Evolutionary conservation across 768 basidiomycete species (phyloP), one percentile per base, ranked within the genome.

Genomic region (Rhizopogon vinicolor): DNA sequence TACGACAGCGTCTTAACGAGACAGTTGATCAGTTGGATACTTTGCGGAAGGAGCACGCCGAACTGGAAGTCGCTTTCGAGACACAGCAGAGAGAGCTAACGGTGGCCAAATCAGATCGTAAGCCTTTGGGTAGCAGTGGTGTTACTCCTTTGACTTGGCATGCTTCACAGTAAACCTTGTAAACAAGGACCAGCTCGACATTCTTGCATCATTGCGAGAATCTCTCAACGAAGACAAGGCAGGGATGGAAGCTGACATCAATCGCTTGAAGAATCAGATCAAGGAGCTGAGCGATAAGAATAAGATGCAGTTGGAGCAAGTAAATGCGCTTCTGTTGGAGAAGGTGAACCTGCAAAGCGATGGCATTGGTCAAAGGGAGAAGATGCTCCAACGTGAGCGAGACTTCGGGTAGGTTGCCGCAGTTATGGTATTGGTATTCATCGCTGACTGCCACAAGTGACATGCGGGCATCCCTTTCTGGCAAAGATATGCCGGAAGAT

Each of bases 151-250:
- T 56, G 9, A 58, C 44, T 29, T 44, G 29, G 18, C 28, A 40
- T 61, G 12, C 13, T 44, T 39, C 35, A 12, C 63, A 96, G 94
- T 98, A 64, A 89, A 83, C 44, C 79, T 98, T 43, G 88, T 98
- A 44, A 90, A 93, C 75, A 93, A 91, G 68, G 93, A 97, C 66
- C 93, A 98, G 67, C 75, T 94, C 19, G 94, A 95, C 51, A 93
- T 95, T 55, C 84, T 98, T 33, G 80, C 86, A 2, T 85, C 85
- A 6, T 74, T 97, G 28, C 86, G 95, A 41, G 91, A 93, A 56
- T 93, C 90, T 1, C 90, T 96, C 42, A 88, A 87, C 65, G 87
- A 90, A 66, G 95, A 98, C 70, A 93, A 93, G 69, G 78, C 78
- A 12, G 81, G 75, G 13, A 78, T 95, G 9, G 89, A 90, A 64